Evolutionary conservation across 768 basidiomycete species (phyloP).

Genomic region (Suillus fuscotomentosus): DNA sequence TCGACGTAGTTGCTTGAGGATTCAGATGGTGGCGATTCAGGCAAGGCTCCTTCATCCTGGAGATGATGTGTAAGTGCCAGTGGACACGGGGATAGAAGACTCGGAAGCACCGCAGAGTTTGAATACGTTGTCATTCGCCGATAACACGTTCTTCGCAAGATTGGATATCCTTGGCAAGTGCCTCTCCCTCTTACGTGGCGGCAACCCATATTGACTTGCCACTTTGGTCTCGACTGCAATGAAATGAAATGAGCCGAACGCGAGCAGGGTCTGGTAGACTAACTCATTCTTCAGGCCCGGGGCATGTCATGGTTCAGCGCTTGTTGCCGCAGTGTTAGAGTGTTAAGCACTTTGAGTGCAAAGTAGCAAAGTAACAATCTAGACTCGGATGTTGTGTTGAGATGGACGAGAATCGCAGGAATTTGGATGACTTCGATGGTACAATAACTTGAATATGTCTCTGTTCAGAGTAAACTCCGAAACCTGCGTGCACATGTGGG

Average conservation of each 20-base stretch:
- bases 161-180: conserved; percentile 31
- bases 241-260: background rate
- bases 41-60: conserved; percentile 23
- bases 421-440: background rate
- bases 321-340: background rate
- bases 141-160: conserved; percentile 10
- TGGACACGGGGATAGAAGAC: background rate
- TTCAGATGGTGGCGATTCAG: conserved; percentile 37
- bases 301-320: background rate
- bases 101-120: conserved; percentile 38
- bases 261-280: background rate
- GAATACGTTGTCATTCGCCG: conserved; percentile 33
- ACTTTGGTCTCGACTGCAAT: background rate
- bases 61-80: background rate
- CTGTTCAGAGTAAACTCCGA: no score
- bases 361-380: background rate
- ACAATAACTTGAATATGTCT: no score
- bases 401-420: background rate
- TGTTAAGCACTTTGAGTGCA: background rate
- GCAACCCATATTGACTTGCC: background rate
- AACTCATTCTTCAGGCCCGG: background rate
- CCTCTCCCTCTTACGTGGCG: conserved; percentile 1
- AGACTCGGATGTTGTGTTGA: background rate
- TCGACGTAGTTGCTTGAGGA: conserved; percentile 34
- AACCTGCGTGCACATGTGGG: no score